Base-by-base conservation (phyloP, 441 rosid genomes). In the Syzygium malaccense region DNA sequence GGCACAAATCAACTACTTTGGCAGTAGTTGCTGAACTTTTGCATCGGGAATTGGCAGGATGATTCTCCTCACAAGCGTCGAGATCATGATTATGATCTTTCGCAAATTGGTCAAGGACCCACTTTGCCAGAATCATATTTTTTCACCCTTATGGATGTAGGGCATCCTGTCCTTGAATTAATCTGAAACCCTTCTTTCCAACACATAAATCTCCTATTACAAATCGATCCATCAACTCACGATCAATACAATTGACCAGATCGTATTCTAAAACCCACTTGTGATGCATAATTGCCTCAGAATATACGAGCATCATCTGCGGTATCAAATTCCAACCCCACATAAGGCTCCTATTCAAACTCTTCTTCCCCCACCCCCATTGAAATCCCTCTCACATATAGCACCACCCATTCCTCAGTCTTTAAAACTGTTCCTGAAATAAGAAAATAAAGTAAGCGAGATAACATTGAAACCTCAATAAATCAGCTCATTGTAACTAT, bases 61-160 rank as follows among this genome's bases (percentile, higher is more conserved):
- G 71, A 87, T 89, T 92, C 84, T 93, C 95, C 23, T 87, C 93
- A 48, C 87, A 90, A 68, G 85, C 87, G 48, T 94, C 94, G 37
- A 97, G 96, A 87, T 95, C 96, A 90, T 97, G 98, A 91, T 96
- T 97, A 86, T 96, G 98, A 87, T 97, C 98, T 86, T 94, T 94
- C 62, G 94, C 94, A 85, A 97, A 91, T 92, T 96, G 99, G 79
- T 96, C 98, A 79, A 97, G 90, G 90, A 95, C 92, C 98, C 99
- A 96, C 91, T 96, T 97, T 97, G 41, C 99, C 98, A 18, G 96
- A 94, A 92, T 95, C 97, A 85, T 93, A 90, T 89, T 91, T 90
- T 68, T 93, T 96, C 55, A 95, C 95, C 86, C 97, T 93, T 55
- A 97, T 90, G 89, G 94, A 95, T 28, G 97, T 98, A 23, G 99